phyloP scores from a whole-genome alignment of 2,329 filamentous ascomycete species.

The Xylaria arbuscula region DNA sequence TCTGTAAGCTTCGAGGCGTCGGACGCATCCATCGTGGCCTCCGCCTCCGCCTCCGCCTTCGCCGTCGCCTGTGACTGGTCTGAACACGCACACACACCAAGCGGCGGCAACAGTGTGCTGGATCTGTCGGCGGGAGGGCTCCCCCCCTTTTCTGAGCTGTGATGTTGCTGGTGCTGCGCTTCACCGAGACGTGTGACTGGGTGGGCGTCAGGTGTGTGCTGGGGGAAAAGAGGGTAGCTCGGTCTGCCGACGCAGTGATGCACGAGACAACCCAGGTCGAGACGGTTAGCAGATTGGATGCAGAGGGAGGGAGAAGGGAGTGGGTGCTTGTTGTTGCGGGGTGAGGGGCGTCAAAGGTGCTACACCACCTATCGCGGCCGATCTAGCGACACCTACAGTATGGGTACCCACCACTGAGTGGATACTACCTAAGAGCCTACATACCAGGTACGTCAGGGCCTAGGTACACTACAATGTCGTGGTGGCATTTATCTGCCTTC shows the following conservation, averaged over 20 bases:
- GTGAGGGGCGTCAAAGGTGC: slow-evolving; percentile 1
- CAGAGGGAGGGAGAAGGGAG: not conserved
- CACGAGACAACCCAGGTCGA: slow-evolving; percentile 28
- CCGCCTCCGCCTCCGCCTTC: slow-evolving; percentile 20
- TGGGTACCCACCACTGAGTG: not conserved
- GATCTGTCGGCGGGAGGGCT: slow-evolving; percentile 24
- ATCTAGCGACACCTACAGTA: not conserved
- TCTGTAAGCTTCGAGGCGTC: slow-evolving; percentile 38
- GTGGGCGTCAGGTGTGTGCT: slow-evolving; percentile 36
- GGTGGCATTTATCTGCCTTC: too few relatives aligned
- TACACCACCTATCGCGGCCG: not conserved
- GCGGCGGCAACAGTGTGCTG: slow-evolving; percentile 11
- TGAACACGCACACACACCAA: slow-evolving; percentile 19
- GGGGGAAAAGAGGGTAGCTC: slow-evolving; percentile 35
- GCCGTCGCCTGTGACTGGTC: slow-evolving; percentile 23
- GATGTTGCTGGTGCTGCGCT: slow-evolving; percentile 27
- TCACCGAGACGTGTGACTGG: slow-evolving; percentile 39
- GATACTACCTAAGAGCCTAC: too few relatives aligned
- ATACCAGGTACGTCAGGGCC: not conserved
- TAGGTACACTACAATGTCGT: too few relatives aligned
- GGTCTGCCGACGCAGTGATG: slow-evolving; percentile 36
- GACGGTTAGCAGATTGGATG: slow-evolving; percentile 11
- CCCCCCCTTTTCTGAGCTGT: slow-evolving; percentile 18
- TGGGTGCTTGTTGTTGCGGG: slow-evolving; percentile 14
- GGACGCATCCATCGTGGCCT: slow-evolving; percentile 44